Evolutionary conservation across 768 basidiomycete genomes (phyloP), one percentile per base, ranked within the genome.

Genomic region (Pleurotus pulmonarius): DNA sequence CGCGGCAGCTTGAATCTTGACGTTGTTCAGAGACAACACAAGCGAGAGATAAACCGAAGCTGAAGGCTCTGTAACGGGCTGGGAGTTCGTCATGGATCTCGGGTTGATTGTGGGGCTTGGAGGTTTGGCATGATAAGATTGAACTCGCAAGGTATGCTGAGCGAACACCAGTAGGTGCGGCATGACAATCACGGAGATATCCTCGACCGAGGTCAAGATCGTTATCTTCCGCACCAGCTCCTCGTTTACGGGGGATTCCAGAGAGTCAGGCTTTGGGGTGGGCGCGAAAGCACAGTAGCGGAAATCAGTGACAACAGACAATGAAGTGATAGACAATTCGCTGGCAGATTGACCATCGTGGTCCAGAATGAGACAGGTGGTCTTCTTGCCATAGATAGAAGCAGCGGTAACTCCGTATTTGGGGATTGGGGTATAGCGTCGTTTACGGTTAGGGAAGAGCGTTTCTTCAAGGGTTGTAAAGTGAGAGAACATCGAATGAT

Each of bases 1-100:
- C 5, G 88, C 87, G 4, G 81, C 84, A 6, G 87, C 87, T 55
- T 78, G 80, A n/a, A 88, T 63, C 24, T 74, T 75, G 43, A 87
- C 60, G 6, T 65, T 72, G 5, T 69, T 73, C 47, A 86, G 61
- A 6, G 39, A 53, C 38, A 53, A 24, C 2, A 53, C 51, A 12
- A 53, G 11, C 1, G 51, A 40, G 13, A 25, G 20, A 41, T 39
- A 40, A 44, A 44, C 15, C 0, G 26, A 22, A 1, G 18, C 9
- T 11, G 39, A 13, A 37, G 70, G 69, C 39, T 58, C 22, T 24
- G 38, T 20, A 2, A 25, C 49, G 22, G 59, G 44, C 12, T 16
- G 29, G 15, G 39, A 34, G 9, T 24, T 29, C 3, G n/a, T 25
- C 11, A 16, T 3, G 26, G 46, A 43, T 38, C 37, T 13, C 15